phyloP scores from a whole-genome alignment of 2,329 filamentous ascomycete species.

The Xylaria arbuscula region DNA sequence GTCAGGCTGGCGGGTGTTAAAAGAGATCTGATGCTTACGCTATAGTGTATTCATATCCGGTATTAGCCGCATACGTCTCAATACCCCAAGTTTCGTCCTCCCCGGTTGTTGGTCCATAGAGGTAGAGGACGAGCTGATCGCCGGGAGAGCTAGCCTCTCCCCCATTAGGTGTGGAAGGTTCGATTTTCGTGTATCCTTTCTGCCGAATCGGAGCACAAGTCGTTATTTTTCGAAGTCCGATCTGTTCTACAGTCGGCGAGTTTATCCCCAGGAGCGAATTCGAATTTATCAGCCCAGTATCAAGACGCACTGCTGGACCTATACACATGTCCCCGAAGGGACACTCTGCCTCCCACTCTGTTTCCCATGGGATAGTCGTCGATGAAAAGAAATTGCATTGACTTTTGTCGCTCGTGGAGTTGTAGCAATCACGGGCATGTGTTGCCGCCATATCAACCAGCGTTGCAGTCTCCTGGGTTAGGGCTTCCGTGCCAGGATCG shows the following conservation, averaged over 20 bases:
- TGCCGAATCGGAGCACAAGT: conserved; percentile 17
- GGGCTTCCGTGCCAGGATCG: not conserved
- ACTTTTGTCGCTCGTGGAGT: conserved; percentile 5
- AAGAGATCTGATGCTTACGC: not conserved
- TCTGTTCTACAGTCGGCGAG: not conserved
- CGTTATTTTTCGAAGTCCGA: conserved; percentile 9
- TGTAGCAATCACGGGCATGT: conserved; percentile 8
- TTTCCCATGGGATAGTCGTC: conserved; percentile 1
- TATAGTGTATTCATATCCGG: not conserved
- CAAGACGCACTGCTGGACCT: not conserved
- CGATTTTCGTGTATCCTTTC: not conserved
- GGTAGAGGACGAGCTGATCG: not conserved
- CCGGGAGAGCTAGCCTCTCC: not conserved
- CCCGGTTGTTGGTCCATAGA: not conserved
- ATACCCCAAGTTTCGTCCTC: not conserved
- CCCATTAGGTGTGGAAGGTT: too few species aligned
- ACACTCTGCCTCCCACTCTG: conserved; percentile 6
- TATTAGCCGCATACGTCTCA: not conserved
- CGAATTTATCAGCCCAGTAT: conserved; percentile 13
- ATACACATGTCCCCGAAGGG: conserved; percentile 17
- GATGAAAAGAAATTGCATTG: conserved; percentile 8
- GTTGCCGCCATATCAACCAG: not conserved
- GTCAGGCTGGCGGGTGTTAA: too few species aligned
- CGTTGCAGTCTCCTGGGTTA: not conserved
- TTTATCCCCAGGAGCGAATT: conserved; percentile 13